phyloP scores from a whole-genome alignment of 805 yeast species.

The Ogataea corticis region DNA sequence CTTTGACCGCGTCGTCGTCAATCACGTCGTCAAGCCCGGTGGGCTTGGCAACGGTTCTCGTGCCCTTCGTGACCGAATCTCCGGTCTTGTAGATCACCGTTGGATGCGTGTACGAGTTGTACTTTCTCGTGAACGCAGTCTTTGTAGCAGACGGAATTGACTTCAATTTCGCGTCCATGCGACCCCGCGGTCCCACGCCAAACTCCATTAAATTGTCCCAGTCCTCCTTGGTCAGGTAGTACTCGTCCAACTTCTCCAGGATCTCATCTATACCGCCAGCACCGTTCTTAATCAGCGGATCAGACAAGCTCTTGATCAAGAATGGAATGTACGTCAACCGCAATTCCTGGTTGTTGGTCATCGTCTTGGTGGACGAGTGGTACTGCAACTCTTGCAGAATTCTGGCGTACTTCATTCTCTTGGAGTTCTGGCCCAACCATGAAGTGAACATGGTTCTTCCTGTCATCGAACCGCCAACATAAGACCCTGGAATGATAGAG shows the following conservation, averaged over 20 bases:
- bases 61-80: slow-evolving; percentile 48
- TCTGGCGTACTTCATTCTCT: slow-evolving; percentile 73
- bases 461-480: slow-evolving; percentile 67
- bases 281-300: slow-evolving; percentile 58
- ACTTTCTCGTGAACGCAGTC: slow-evolving; percentile 81
- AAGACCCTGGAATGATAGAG: slow-evolving; percentile 74
- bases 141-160: slow-evolving; percentile 76
- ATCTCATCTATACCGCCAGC: slow-evolving; percentile 65
- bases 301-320: slow-evolving; percentile 53
- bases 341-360: slow-evolving; percentile 72
- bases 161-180: slow-evolving; percentile 48
- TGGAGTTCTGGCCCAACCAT: slow-evolving; percentile 91
- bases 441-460: slow-evolving; percentile 78
- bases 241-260: slow-evolving; percentile 76
- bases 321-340: slow-evolving; percentile 76
- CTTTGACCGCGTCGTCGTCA: slow-evolving; percentile 52
- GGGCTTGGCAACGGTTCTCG: slow-evolving; percentile 25
- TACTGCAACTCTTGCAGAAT: slow-evolving; percentile 84
- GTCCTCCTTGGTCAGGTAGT: slow-evolving; percentile 85
- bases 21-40: slow-evolving; percentile 77
- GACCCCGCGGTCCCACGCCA: slow-evolving; percentile 59
- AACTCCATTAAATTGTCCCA: slow-evolving; percentile 88
- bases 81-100: slow-evolving; percentile 80
- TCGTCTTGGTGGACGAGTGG: slow-evolving; percentile 78
- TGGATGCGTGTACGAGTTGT: slow-evolving; percentile 79